These are phyloP conservation scores for Thalia dealbata DNA, from an alignment of 176 grass and related monocot species.

Conservation along the genomic window DNA sequence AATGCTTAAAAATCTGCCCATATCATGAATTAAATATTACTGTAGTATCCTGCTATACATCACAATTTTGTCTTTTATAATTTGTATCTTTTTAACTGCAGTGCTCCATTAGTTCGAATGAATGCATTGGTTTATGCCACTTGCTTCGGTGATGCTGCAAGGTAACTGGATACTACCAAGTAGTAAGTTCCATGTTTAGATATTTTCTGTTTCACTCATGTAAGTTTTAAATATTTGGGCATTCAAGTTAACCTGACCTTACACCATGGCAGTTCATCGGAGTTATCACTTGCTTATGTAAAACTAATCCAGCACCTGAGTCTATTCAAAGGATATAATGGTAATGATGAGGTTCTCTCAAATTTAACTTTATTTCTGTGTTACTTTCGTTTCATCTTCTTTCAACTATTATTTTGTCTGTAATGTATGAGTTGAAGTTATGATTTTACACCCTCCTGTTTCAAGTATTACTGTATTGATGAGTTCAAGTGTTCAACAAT, in stretches of 20 bases:
- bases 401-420: not conserved
- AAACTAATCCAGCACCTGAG: slow-evolving; percentile 84
- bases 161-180: slow-evolving; percentile 34
- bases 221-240: slow-evolving; percentile 8
- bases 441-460: not conserved
- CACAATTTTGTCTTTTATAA: not conserved
- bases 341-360: slow-evolving; percentile 16
- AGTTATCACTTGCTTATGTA: slow-evolving; percentile 64
- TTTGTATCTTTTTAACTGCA: slow-evolving; percentile 28
- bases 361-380: not conserved
- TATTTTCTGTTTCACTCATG: not conserved
- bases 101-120: slow-evolving; percentile 77
- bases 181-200: not conserved
- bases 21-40: not conserved
- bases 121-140: slow-evolving; percentile 80
- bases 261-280: slow-evolving; percentile 51
- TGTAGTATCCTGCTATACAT: not conserved
- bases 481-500: not conserved
- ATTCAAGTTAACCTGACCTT: slow-evolving; percentile 21
- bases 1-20: slow-evolving; percentile 4
- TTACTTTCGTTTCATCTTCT: not conserved
- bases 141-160: slow-evolving; percentile 83
- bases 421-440: not conserved
- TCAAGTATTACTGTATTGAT: not conserved
- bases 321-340: slow-evolving; percentile 75